Evolutionary conservation across 345 rosid genomes (phyloP), one percentile per base, ranked within the genome.

Genomic region (Boechera divaricarpa): DNA sequence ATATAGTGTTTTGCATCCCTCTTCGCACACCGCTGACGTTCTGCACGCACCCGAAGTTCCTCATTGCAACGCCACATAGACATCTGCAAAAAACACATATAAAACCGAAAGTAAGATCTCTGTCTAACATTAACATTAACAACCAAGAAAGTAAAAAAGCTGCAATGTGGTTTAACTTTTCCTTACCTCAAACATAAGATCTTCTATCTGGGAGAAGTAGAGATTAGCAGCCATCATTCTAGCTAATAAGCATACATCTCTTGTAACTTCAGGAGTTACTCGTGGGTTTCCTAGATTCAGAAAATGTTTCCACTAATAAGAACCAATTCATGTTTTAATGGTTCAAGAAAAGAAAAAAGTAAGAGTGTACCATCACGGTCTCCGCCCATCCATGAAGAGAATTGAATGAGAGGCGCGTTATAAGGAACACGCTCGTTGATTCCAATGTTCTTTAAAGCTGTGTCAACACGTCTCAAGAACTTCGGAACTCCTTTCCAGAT

Each of bases 341-440:
- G 26, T 54, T 58, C 5, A 52, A 5, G 24, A 18, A 15, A 16
- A 48, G 53, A 48, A 41, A 62, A 54, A 69, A 69, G 64, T 70
- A 5, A 76, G 58, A 57, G 18, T 4, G 32, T 67, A 95, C 98
- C 99, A 81, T 95, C 97, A 80, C 98, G 99, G 69, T 95, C 98
- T 10, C 99, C 99, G 7, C 99, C 99, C 99, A 95, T 95, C 99
- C 99, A 95, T 42, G 99, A 95, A 53, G 98, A 92, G 83, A 95
- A 95, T 26, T 95, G 98, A 72, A 95, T 95, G 29, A 95, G 92
- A 65, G 99, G 99, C 2, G 98, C 99, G 65, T 95, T 95, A 80
- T 95, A 95, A 45, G 99, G 99, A 79, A 95, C 87, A 21, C 97
- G 92, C 74, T 95, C 97, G 38, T 85, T 87, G 57, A 92, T 91